Conservation (phyloP, 2,329 filamentous ascomycete genomes). For the Aspergillus texensis region DNA sequence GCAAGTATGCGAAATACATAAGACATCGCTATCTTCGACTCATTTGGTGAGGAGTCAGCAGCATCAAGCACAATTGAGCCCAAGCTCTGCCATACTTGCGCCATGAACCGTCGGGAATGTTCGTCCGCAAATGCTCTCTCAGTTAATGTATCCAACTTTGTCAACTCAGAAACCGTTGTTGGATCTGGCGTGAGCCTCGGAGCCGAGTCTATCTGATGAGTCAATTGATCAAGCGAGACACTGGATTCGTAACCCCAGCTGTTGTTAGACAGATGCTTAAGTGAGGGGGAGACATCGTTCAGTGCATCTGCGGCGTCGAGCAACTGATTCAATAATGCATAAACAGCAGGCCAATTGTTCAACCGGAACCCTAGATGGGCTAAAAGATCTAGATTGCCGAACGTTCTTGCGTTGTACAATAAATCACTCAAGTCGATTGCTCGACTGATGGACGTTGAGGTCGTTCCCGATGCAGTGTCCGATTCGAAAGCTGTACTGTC, state of each 20-base stretch:
- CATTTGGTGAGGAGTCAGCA: slow-evolving; percentile 36
- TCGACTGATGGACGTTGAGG: slow-evolving; percentile 24
- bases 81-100: slow-evolving; percentile 43
- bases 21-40: slow-evolving; percentile 46
- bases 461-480: not conserved
- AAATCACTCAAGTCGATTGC: slow-evolving; percentile 35
- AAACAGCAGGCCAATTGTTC: slow-evolving; percentile 45
- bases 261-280: slow-evolving; percentile 31
- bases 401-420: slow-evolving; percentile 32
- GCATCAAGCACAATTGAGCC: slow-evolving; percentile 46
- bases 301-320: slow-evolving; percentile 40
- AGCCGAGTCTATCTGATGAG: slow-evolving; percentile 15
- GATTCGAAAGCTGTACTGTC: slow-evolving; percentile 7
- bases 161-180: slow-evolving; percentile 7
- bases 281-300: slow-evolving; percentile 17
- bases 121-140: slow-evolving; percentile 27
- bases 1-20: slow-evolving; percentile 49
- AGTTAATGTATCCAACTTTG: slow-evolving; percentile 28
- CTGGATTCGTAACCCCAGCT: slow-evolving; percentile 26
- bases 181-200: slow-evolving; percentile 9
- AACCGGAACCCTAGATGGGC: slow-evolving; percentile 42
- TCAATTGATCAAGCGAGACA: slow-evolving; percentile 35
- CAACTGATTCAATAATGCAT: slow-evolving; percentile 41
- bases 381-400: slow-evolving; percentile 39
- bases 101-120: slow-evolving; percentile 32